Base-by-base conservation (phyloP, 1,284 basidiomycete species). In the Ustilago tritici region DNA sequence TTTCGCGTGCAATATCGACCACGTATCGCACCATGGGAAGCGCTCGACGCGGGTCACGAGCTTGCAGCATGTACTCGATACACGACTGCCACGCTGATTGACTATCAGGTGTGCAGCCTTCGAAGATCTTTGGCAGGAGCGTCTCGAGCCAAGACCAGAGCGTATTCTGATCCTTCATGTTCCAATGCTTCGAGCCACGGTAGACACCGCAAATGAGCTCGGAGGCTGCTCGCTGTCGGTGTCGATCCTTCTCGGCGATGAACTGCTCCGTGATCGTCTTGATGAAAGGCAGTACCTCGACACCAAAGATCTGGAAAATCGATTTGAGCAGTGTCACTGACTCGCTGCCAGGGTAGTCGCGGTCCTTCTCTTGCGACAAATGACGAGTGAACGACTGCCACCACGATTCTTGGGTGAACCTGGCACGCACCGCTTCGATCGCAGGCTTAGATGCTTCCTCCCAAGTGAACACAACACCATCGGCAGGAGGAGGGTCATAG, bases 131-230 rank as follows among this genome's bases (percentile, higher is more conserved):
- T 50, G 92, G 90, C 34, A 98, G 87, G 50, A 90, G 90, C n/a
- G 88, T 87, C 12, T 88, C 88, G 55, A 93, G 89, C 97, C 96
- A 99, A 36, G 88, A 84, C 95, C 94, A 96, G 4, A 98, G 87
- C 55, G 87, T 85, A 55, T 90, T 87, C 54, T 90, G 89, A 70
- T 89, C 88, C 60, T 88, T 87, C 65, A 89, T 88, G 0, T 91
- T 89, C 96, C 96, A 99, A 85, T 98, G 94, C 87, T 97, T 97
- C 14, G 92, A 91, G 32, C 95, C 95, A 90, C 88, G 79, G 63
- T 85, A 60, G 56, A 93, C 83, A 50, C 95, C 95, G 53, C 91
- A 90, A 41, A 98, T 85, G 36, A 97, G 88, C 88, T 99, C 96
- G 58, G 92, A 93, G 8, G 92, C 92, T 28, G 94, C 94, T 36